A percentile compares a stretch with the other conserved stretches of the same genome.
Conservation (phyloP, 306 rosid genomes). For the Senna tora region DNA sequence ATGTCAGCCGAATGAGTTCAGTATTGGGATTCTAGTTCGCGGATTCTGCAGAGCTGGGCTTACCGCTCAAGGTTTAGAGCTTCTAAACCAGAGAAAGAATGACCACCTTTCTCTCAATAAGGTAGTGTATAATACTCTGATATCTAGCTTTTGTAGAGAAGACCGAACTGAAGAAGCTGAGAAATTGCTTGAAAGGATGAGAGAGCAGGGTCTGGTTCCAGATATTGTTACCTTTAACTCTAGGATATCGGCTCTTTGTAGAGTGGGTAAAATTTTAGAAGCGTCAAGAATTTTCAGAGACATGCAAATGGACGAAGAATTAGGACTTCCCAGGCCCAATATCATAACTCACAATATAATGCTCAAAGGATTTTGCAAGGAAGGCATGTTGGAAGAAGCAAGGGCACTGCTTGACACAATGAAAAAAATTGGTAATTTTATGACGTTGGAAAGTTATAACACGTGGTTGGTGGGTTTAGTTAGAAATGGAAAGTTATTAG, state of each 20-base stretch:
- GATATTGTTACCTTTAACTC: constrained; percentile 87
- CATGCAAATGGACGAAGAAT: constrained; percentile 73
- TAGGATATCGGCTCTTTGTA: constrained; percentile 88
- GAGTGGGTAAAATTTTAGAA: constrained; percentile 70
- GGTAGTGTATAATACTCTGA: constrained; percentile 77
- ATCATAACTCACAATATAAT: constrained; percentile 68
- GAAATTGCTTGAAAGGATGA: constrained; percentile 80
- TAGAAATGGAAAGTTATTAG: constrained; percentile 61
- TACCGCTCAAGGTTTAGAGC: constrained; percentile 46
- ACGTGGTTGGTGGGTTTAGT: constrained; percentile 77
- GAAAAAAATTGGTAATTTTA: constrained; percentile 50
- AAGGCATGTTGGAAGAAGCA: constrained; percentile 81
- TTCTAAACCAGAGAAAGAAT: constrained; percentile 50
- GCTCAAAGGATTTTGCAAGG: constrained; percentile 78
- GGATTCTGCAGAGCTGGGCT: constrained; percentile 76
- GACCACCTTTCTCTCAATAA: constrained; percentile 45
- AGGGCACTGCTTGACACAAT: constrained; percentile 64
- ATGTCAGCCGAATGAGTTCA: constrained; percentile 73
- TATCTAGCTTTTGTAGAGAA: constrained; percentile 69
- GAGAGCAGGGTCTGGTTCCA: constrained; percentile 58
- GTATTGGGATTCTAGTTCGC: constrained; percentile 74
- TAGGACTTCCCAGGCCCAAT: constrained; percentile 87
- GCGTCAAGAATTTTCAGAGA: constrained; percentile 92
- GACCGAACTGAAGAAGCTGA: constrained; percentile 76
- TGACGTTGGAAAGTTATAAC: constrained; percentile 68